Conservation (phyloP, 371 early-diverging fungal species). For the Conidiobolus incongruus region DNA sequence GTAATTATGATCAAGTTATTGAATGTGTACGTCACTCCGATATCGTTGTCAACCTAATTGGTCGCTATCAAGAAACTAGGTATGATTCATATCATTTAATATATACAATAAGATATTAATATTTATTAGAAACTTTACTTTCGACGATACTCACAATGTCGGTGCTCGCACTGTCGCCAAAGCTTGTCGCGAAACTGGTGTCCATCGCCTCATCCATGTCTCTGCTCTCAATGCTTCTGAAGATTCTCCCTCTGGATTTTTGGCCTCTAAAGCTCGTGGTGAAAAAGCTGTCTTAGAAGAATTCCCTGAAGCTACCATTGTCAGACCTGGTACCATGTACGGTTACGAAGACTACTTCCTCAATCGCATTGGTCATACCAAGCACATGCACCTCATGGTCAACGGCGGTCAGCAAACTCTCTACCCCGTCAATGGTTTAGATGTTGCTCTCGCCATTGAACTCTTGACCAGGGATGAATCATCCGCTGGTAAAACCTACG, state of each 20-base stretch:
- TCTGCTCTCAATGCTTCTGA: slow-evolving; percentile 66
- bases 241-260: slow-evolving; percentile 51
- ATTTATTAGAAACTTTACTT: slow-evolving; percentile 58
- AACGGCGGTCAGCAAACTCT: slow-evolving; percentile 51
- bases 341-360: slow-evolving; percentile 87
- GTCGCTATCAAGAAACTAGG: slow-evolving; percentile 80
- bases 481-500: slow-evolving; percentile 60
- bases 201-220: slow-evolving; percentile 70
- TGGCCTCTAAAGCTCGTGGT: slow-evolving; percentile 73
- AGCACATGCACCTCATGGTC: slow-evolving; percentile 6
- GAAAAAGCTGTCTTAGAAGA: slow-evolving; percentile 71
- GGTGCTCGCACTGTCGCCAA: slow-evolving; percentile 66
- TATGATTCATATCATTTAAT: slow-evolving; percentile 9
- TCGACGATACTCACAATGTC: slow-evolving; percentile 64
- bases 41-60: slow-evolving; percentile 83
- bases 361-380: slow-evolving; percentile 60
- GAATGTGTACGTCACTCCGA: slow-evolving; percentile 83
- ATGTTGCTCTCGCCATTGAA: slow-evolving; percentile 71
- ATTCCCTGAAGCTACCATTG: slow-evolving; percentile 81
- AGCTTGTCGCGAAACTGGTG: slow-evolving; percentile 56
- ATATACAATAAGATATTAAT: neutral
- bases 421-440: slow-evolving; percentile 67
- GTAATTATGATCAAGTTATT: slow-evolving; percentile 56
- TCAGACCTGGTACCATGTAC: slow-evolving; percentile 72
- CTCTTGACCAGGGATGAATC: slow-evolving; percentile 41